phyloP scores from a whole-genome alignment of 768 basidiomycete species.

The Suillus alpinus region DNA sequence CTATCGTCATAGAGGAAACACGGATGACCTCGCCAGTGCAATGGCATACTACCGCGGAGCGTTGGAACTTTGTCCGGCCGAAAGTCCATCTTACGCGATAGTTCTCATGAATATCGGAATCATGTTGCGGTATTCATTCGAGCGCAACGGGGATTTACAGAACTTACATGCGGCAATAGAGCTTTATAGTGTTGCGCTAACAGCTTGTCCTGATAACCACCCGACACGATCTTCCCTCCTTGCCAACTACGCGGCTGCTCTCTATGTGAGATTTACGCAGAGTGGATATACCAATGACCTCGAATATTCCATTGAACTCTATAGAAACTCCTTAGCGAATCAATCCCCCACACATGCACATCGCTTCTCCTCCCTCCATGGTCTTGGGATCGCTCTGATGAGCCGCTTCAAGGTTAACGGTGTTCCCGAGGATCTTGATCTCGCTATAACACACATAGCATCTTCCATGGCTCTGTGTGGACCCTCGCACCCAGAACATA shows the following conservation, averaged over 20 bases:
- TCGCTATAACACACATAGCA: constrained; percentile 13
- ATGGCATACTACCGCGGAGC: constrained; percentile 10
- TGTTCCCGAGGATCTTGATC: constrained; percentile 13
- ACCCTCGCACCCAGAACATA: constrained; percentile 5
- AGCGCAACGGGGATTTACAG: constrained; percentile 11
- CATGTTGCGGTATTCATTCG: constrained; percentile 6
- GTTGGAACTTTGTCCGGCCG: constrained; percentile 15
- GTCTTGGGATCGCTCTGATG: constrained; percentile 10
- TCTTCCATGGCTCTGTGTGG: constrained; percentile 14
- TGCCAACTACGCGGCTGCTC: constrained; percentile 17
- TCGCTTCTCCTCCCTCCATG: constrained; percentile 12
- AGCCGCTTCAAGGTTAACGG: constrained; percentile 12
- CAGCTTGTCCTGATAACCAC: constrained; percentile 13
- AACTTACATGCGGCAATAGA: constrained; percentile 21
- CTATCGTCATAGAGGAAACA: constrained; percentile 22
- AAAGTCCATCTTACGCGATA: constrained; percentile 10
- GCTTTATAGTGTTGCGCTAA: constrained; percentile 15
- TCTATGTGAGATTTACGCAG: constrained; percentile 14
- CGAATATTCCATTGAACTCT: constrained; percentile 19
- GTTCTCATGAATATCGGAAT: constrained; percentile 14
- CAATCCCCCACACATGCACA: constrained; percentile 7
- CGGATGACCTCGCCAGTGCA: constrained; percentile 24
- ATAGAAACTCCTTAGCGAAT: constrained; percentile 17
- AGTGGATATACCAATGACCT: constrained; percentile 19
- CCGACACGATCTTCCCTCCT: constrained; percentile 18